A percentile compares a stretch with the other conserved stretches of the same genome.
phyloP scores from a whole-genome alignment of 1,284 basidiomycete species.

The Abortiporus biennis region DNA sequence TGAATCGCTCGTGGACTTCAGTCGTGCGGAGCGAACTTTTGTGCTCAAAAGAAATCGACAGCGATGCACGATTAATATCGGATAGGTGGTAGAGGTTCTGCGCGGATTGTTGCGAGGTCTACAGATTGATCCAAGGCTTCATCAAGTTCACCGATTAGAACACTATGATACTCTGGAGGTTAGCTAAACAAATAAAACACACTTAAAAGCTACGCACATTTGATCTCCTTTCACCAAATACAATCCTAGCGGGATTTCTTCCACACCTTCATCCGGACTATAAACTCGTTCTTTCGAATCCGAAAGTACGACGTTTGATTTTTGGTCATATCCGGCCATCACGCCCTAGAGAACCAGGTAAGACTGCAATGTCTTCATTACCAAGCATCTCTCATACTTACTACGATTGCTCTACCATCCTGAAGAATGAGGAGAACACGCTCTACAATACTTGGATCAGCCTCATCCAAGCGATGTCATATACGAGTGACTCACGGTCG shows the following conservation, averaged over 20 bases:
- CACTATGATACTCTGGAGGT: conserved; percentile 37
- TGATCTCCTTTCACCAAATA: conserved; percentile 98
- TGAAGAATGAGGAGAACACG: conserved; percentile 86
- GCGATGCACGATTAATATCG: too few relatives aligned
- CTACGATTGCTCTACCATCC: conserved; percentile 86
- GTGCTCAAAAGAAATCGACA: too few relatives aligned
- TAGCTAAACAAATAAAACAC: conserved; percentile 4
- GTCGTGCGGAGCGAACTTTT: too few relatives aligned
- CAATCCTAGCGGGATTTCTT: conserved; percentile 92
- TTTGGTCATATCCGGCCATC: conserved; percentile 88
- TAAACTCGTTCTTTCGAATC: conserved; percentile 90
- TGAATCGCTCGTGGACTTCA: too few relatives aligned
- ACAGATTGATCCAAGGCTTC: conserved; percentile 75
- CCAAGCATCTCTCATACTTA: conserved; percentile 31
- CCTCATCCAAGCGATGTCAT: conserved; percentile 1
- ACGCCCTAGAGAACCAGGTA: conserved; percentile 52
- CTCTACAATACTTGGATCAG: conserved; percentile 34
- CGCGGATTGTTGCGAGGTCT: conserved; percentile 76
- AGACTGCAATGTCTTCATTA: neutral
- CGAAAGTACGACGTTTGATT: conserved; percentile 89
- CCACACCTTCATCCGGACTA: conserved; percentile 85
- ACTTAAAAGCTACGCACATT: conserved; percentile 57
- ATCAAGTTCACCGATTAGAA: conserved; percentile 90
- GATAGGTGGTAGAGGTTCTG: conserved; percentile 82
- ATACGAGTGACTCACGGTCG: conserved; percentile 58